Percentiles rank a stretch among this genome's conserved stretches.
These are phyloP conservation scores for Solanum sejunctum DNA, from an alignment of 257 asterid species.

Conservation along the genomic window DNA sequence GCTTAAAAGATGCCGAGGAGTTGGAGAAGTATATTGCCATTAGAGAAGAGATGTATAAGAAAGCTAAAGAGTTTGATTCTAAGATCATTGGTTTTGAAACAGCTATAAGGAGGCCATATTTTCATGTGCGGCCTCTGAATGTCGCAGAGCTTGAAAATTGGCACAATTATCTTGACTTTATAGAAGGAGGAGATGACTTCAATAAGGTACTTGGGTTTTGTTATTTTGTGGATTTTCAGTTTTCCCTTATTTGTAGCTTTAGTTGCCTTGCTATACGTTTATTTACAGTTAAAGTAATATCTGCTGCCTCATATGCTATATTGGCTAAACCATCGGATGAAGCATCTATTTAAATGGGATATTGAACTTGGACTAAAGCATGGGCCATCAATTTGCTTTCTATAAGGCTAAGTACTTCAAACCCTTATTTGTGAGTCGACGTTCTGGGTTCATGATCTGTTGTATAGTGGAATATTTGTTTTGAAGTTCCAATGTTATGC, in stretches of 20 bases:
- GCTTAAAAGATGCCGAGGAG: constrained; percentile 94
- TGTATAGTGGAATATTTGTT: constrained; percentile 39
- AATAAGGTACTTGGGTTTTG: constrained; percentile 63
- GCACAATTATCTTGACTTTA: constrained; percentile 87
- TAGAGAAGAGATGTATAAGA: constrained; percentile 83
- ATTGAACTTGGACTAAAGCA: constrained; percentile 99
- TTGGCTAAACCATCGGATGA: constrained; percentile 97
- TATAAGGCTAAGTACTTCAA: constrained; percentile 97
- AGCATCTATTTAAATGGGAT: constrained; percentile 85
- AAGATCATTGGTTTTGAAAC: constrained; percentile 91
- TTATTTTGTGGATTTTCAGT: constrained; percentile 16
- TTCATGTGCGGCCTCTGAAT: constrained; percentile 90
- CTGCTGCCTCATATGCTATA: constrained; percentile 85
- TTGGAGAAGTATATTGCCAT: constrained; percentile 86
- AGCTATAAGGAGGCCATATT: constrained; percentile 93
- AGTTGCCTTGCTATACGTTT: constrained; percentile 81
- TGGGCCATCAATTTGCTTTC: constrained; percentile 94
- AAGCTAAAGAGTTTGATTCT: constrained; percentile 85
- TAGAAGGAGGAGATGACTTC: constrained; percentile 75
- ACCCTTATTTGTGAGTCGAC: constrained; percentile 92
- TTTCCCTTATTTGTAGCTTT: constrained; percentile 51
- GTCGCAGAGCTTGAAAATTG: constrained; percentile 92
- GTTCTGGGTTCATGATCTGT: constrained; percentile 85
- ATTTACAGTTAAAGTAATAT: constrained; percentile 88
- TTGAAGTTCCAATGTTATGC: constrained; percentile 87